phyloP scores from a whole-genome alignment of 2,329 filamentous ascomycete species.

The Huntiella decipiens region DNA sequence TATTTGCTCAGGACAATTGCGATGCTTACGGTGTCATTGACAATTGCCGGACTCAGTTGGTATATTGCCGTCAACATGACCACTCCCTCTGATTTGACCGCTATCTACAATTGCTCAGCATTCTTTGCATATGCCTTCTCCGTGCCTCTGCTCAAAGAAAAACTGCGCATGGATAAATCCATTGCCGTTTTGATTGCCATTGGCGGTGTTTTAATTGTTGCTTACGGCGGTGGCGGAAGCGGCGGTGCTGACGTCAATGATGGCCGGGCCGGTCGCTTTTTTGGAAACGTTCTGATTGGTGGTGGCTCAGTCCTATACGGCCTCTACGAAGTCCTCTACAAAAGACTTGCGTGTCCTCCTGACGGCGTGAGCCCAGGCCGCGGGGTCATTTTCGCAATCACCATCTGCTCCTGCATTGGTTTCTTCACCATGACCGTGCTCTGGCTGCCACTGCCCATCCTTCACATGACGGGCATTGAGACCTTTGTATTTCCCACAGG shows the following conservation, averaged over 20 bases:
- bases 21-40: conserved; percentile 68
- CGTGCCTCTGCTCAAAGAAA: conserved; percentile 74
- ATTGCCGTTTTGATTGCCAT: conserved; percentile 76
- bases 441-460: conserved; percentile 76
- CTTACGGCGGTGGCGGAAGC: conserved; percentile 54
- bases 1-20: conserved; percentile 69
- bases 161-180: conserved; percentile 66
- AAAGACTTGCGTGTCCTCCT: conserved; percentile 78
- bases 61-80: conserved; percentile 90
- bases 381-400: conserved; percentile 92
- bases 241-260: conserved; percentile 17
- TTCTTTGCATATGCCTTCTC: conserved; percentile 98
- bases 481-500: conserved; percentile 65
- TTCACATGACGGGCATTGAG: conserved; percentile 65
- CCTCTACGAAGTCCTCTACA: conserved; percentile 94
- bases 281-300: conserved; percentile 86
- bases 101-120: conserved; percentile 97
- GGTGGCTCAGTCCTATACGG: conserved; percentile 83
- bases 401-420: conserved; percentile 75
- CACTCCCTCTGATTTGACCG: conserved; percentile 80
- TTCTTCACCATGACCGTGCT: conserved; percentile 68
- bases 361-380: conserved; percentile 68
- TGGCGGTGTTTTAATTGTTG: conserved; percentile 77
- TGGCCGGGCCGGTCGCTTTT: conserved; percentile 40
- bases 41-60: conserved; percentile 82